These are phyloP conservation scores for Camellia japonica DNA, from an alignment of 148 eudicot species.

Conservation along the genomic window DNA sequence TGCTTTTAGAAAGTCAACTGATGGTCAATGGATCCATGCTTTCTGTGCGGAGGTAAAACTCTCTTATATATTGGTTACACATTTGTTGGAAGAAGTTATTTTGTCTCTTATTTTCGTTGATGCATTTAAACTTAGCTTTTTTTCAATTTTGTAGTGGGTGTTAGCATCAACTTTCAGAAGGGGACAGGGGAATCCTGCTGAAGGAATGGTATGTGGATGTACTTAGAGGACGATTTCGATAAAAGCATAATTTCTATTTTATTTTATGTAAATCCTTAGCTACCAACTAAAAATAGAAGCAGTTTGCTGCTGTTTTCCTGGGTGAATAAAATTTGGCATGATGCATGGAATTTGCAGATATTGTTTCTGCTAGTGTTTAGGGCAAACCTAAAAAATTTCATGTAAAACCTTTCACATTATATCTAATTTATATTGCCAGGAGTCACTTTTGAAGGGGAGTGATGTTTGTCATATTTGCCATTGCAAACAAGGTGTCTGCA, in stretches of 20 bases:
- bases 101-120: background rate
- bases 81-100: background rate
- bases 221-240: background rate
- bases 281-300: no score
- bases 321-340: background rate
- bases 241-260: background rate
- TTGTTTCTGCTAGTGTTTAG: background rate
- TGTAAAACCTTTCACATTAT: background rate
- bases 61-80: slow-evolving; percentile 3
- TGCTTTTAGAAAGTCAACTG: slow-evolving; percentile 84
- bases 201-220: slow-evolving; percentile 64
- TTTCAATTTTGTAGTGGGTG: slow-evolving; percentile 67
- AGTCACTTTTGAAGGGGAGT: slow-evolving; percentile 50
- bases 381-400: background rate
- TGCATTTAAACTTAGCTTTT: slow-evolving; percentile 19
- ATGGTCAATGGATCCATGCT: slow-evolving; percentile 93
- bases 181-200: slow-evolving; percentile 74
- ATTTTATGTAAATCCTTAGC: no score
- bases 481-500: slow-evolving; percentile 74
- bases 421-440: slow-evolving; percentile 43
- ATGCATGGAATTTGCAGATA: background rate
- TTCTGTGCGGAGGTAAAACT: slow-evolving; percentile 90
- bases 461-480: slow-evolving; percentile 70
- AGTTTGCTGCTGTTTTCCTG: background rate
- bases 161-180: slow-evolving; percentile 78